Base-by-base conservation (phyloP, 495 filamentous ascomycete species). In the Penicillium antarcticum region DNA sequence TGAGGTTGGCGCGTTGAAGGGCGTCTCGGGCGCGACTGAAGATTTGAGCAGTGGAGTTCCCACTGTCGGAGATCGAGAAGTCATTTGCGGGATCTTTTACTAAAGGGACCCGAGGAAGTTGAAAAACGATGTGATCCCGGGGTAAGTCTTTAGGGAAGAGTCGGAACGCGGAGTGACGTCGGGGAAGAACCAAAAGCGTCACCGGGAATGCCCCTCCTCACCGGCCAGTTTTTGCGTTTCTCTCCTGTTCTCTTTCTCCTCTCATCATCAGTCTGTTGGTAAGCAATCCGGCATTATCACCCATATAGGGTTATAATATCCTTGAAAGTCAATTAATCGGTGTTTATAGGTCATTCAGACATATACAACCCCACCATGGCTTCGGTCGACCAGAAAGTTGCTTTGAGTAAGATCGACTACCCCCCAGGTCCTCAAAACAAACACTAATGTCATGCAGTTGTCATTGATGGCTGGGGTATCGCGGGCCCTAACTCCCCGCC, bases 381-480 rank as follows among this genome's bases (percentile, higher is more conserved):
- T 61, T 72, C 82, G 58, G 87, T 92, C 66, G 85, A 92, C 65
- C 90, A 97, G 51, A 98, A 97, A 77, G 88, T 87, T 59, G 94
- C 88, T 68, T 79, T 98, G 70, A 92, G 89, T 94, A 85, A 67
- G 85, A 79, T 55, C 52, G 11, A 19, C 48, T 51, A 14, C 45
- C 57, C 36, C 46, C 44, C 37, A 42, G 39, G 56, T 53, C 54
- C 55, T 42, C 47, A 51, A 36, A 42, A 23, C 31, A 41, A 26
- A 19, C 12, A 29, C 55, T 69, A 69, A 73, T 39, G 47, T 13
- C 12, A 49, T 54, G 29, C 52, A 88, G 89, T 97, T 79, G 91
- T 96, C 69, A 97, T 97, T 77, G 95, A 98, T 75, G 94, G 94
- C 56, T 98, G 94, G 94, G 94, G 94, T 67, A 85, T 97, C 56